Evolutionary conservation across 2,329 filamentous ascomycete species (phyloP), one percentile per base, ranked within the genome.

Genomic region (Phialophora tarda): DNA sequence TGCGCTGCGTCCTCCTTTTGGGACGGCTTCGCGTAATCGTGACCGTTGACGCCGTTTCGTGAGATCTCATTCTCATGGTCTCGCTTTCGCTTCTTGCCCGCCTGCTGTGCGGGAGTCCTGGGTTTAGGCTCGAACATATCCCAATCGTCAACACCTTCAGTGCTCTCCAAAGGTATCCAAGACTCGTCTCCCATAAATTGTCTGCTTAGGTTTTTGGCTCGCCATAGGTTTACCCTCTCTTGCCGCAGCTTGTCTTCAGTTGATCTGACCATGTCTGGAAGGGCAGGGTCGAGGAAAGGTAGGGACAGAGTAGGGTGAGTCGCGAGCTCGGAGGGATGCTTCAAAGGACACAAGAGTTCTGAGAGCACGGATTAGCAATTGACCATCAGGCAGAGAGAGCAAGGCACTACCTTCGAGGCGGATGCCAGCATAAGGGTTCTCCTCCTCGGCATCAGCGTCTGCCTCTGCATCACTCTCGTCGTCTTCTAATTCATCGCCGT

Each of bases 291-390:
- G 30, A 82, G 84, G 74, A 88, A 89, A 1, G 86, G 80, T 60
- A 83, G 76, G 60, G 84, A 86, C 70, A 88, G 75, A 28, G 85
- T 84, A 65, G 86, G 86, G 72, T 89, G 87, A 30, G 77, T 79
- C 1, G 84, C 81, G 26, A 89, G 78, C 69, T 88, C 85, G 62
- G 86, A 85, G 41, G 86, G 85, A 56, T 87, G 84, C 38, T 84
- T 88, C 61, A 89, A 76, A n/a, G 87, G 87, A 64, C 83, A 82
- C 50, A 89, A 80, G 11, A 89, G 79, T 34, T 82, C 85, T 88
- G 70, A 11, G 60, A 8, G 48, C 47, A 64, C 48, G 53, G 32
- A 51, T 62, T 26, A 59, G 59, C 57, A 8, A 32, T 48, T 23
- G 47, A 3, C 50, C 24, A 8, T 30, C 41, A 66, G 24, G 17